Evolutionary conservation across 2,329 filamentous ascomycete species (phyloP), one percentile per base, ranked within the genome.

Genomic region (Aspergillus sp.): DNA sequence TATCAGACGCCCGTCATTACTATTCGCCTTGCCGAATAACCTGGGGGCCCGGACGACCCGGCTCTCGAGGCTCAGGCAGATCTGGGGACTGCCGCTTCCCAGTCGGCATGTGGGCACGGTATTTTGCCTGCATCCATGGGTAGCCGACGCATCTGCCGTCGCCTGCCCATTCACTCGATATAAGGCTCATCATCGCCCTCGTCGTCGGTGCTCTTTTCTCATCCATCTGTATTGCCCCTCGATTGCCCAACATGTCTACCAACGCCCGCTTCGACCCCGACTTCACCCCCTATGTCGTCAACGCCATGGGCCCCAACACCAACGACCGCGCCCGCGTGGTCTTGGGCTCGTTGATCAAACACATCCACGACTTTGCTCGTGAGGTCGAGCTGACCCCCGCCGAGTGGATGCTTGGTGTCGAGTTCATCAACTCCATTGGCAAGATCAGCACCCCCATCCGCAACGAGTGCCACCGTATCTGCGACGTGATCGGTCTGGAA

Each of bases 331-430:
- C 86, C 67, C 83, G 87, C 58, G 78, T 84, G 63, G 80, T 92
- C 66, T 78, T 92, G 68, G 74, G 79, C 60, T 80, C 83, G 27
- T 75, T 91, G 66, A 87, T 91, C 74, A 80, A 77, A 49, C 89
- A 92, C 77, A 80, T 93, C 58, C 90, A 93, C 78, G 88, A 91
- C 76, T 92, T 92, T 73, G 84, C 86, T 56, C 86, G 90, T 57
- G 90, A 93, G 70, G 84, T 90, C 63, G 88, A 92, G 76, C 84
- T 93, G 52, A 91, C 86, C 17, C 81, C 85, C 33, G 89, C 90
- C 55, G 90, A 93, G 76, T 92, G 89, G 89, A 84, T 91, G 75
- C 76, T 84, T 7, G 90, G 89, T 54, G 88, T 92, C 55, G 82
- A 88, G 68, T 91, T 89, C 71, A 77, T 92, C 77, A 92, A 92